Percentiles rank a stretch among this genome's conserved stretches.
These are phyloP conservation scores for Mycena crocata DNA, from an alignment of 768 basidiomycete species.

Conservation along the genomic window DNA sequence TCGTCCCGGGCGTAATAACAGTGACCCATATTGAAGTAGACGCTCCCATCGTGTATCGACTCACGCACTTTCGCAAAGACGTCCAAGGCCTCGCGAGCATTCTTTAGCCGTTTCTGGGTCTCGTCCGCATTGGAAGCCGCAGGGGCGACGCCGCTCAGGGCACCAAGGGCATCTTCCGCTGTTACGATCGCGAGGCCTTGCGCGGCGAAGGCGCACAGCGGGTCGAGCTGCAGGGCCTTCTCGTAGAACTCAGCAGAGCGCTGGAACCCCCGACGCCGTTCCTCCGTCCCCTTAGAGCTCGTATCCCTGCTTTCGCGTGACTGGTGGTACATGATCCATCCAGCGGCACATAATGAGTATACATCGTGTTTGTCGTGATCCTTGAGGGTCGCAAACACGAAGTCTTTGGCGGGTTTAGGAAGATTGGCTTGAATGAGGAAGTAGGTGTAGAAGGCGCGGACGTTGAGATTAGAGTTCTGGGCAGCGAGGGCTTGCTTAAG, in stretches of 20 bases:
- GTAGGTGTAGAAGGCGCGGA: slow-evolving; percentile 93
- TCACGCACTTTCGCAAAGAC: slow-evolving; percentile 94
- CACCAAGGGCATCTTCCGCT: slow-evolving; percentile 90
- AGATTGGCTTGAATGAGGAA: slow-evolving; percentile 87
- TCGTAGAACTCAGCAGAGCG: slow-evolving; percentile 93
- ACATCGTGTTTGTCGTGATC: slow-evolving; percentile 89
- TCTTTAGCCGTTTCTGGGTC: slow-evolving; percentile 69
- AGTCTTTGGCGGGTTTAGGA: slow-evolving; percentile 82
- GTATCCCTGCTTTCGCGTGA: slow-evolving; percentile 86
- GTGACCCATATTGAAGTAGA: slow-evolving; percentile 97
- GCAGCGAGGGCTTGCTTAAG: slow-evolving; percentile 90
- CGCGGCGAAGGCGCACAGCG: slow-evolving; percentile 90
- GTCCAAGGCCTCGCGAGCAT: slow-evolving; percentile 88
- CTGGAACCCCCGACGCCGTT: slow-evolving; percentile 82
- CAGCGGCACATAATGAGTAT: slow-evolving; percentile 91
- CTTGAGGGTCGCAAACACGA: slow-evolving; percentile 90
- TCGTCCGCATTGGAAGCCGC: slow-evolving; percentile 68
- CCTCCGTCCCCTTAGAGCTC: slow-evolving; percentile 66
- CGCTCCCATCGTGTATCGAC: slow-evolving; percentile 81
- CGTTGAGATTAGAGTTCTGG: slow-evolving; percentile 81
- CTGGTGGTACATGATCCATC: slow-evolving; percentile 87
- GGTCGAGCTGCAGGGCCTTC: slow-evolving; percentile 87
- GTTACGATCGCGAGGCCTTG: slow-evolving; percentile 95
- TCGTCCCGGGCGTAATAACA: slow-evolving; percentile 94
- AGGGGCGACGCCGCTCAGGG: slow-evolving; percentile 64